These are phyloP conservation scores for Boletus sp. DNA, from an alignment of 1,284 basidiomycete genomes.

Conservation along the genomic window DNA sequence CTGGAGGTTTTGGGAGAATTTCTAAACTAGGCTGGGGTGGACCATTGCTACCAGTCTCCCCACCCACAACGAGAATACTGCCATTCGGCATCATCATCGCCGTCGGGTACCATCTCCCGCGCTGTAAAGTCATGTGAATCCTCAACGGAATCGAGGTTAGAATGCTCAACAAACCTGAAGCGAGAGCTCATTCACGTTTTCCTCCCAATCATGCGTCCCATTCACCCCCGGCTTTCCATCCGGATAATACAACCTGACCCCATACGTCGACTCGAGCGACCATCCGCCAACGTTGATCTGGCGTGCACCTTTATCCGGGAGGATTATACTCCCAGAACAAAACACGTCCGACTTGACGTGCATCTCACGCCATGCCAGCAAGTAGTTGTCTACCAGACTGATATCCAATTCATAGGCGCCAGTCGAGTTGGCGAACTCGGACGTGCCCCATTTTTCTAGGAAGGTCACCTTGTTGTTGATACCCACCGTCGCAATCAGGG, in stretches of 20 bases:
- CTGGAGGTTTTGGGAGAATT: constrained; percentile 45
- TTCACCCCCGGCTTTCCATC: constrained; percentile 48
- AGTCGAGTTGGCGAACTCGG: constrained; percentile 52
- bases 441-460: constrained; percentile 68
- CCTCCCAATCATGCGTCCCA: constrained; percentile 53
- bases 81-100: constrained; percentile 65
- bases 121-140: constrained; percentile 36
- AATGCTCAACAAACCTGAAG: constrained; percentile 39
- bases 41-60: too few species aligned
- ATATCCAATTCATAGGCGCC: constrained; percentile 75
- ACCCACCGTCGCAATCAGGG: constrained; percentile 13
- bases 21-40: constrained; percentile 64
- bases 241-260: constrained; percentile 57
- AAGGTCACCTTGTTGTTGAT: constrained; percentile 63
- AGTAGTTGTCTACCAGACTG: constrained; percentile 50
- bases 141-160: background rate
- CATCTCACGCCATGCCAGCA: constrained; percentile 65
- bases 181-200: constrained; percentile 39
- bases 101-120: constrained; percentile 70
- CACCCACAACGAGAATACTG: constrained; percentile 67
- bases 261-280: constrained; percentile 60
- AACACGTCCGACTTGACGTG: constrained; percentile 72
- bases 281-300: constrained; percentile 70
- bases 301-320: constrained; percentile 67
- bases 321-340: constrained; percentile 64